Evolutionary conservation across 2,329 filamentous ascomycete genomes (phyloP), one percentile per base, ranked within the genome.

Genomic region (Colletotrichum echinochloae): DNA sequence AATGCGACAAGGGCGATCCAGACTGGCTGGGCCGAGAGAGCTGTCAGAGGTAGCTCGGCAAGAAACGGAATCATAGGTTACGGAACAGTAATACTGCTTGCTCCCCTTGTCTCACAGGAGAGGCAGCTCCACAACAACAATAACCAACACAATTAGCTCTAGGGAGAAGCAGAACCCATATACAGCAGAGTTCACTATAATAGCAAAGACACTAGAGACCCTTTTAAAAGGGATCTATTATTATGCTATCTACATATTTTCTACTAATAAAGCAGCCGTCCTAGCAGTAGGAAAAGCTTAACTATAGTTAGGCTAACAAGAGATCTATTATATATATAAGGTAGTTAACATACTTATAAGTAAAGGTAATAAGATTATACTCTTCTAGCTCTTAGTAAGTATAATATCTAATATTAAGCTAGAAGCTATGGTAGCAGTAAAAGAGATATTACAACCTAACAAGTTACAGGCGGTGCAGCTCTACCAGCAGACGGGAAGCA

Each of bases 311-410:
- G n/a, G 48, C 23, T 2, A 62, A 18, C 14, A 39, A 52, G n/a
- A 44, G 23, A 52, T 62, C 7, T 6, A 20, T 18, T 6, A 5
- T 11, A 20, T 62, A 23, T 41, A 41, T 14, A 5, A 26, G 14
- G n/a, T 23, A 9, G 26, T 14, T 7, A 46, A 12, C 8, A 16
- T 8, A 4, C 46, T 62, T 4, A n/a, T 26, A 26, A 62, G n/a
- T 5, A 55, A 28, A 46, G 33, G 60, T 5, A 63, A 55, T 11
- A 63, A 18, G 23, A 49, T 55, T 2, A 23, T 18, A 46, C 37
- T 63, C 26, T 54, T 64, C 51, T 63, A 28, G 60, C 60, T 64
- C 20, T 28, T 18, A 26, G 35, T 28, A 16, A 35, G 6, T 7
- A 20, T 55, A 56, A 20, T 55, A 16, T 51, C 33, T 1, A 33